A percentile compares a stretch with the other conserved stretches of the same genome.
phyloP scores from a whole-genome alignment of 805 yeast species.

The Blastobotrys peoriensis region DNA sequence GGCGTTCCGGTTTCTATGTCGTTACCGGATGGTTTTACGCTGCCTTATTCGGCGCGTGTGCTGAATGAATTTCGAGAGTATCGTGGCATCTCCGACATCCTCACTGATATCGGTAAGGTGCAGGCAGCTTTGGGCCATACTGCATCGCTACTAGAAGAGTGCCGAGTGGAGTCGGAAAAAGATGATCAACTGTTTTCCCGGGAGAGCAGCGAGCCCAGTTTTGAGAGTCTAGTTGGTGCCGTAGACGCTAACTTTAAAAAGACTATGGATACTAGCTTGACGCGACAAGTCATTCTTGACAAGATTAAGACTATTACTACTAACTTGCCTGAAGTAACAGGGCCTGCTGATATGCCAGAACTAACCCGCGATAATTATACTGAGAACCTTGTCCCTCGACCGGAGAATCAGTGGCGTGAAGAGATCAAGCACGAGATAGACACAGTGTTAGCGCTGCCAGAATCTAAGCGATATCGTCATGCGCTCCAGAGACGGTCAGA shows the following conservation, averaged over 20 bases:
- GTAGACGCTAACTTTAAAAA: constrained; percentile 2
- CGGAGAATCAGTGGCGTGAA: background rate
- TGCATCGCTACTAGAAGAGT: background rate
- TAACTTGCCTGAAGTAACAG: background rate
- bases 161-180: constrained; percentile 2
- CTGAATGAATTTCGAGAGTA: background rate
- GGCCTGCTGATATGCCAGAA: background rate
- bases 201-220: background rate
- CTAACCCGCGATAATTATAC: background rate
- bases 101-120: background rate
- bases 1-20: no score
- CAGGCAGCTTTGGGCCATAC: background rate
- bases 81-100: background rate
- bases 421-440: background rate
- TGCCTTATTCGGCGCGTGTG: background rate
- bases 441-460: background rate
- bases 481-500: background rate
- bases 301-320: background rate
- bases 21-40: background rate
- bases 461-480: background rate
- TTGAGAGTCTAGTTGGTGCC: background rate
- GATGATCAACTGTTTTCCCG: background rate
- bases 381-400: background rate
- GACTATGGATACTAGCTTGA: background rate
- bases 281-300: background rate